Percentiles rank a stretch among this genome's conserved stretches.
These are phyloP conservation scores for Cystobasidium onofrii DNA, from an alignment of 768 basidiomycete species.

Conservation along the genomic window DNA sequence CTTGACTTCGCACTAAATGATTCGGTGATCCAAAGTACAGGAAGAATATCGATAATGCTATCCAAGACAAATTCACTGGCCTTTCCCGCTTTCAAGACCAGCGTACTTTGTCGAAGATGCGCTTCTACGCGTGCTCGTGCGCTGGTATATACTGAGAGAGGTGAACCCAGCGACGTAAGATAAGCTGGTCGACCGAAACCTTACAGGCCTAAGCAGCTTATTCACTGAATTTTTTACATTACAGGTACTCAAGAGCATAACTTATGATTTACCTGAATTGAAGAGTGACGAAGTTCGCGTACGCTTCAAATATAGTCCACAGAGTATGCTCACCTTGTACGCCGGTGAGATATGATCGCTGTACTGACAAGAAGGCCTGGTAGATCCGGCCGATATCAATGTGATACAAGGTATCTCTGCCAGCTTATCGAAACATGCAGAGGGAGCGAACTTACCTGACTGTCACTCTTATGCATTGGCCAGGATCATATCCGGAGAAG, in stretches of 20 bases:
- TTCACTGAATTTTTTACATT: not conserved
- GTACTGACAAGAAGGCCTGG: not conserved
- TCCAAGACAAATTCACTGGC: not conserved
- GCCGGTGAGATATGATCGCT: not conserved
- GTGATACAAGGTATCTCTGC: constrained; percentile 38
- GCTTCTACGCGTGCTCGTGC: constrained; percentile 21
- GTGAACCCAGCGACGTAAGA: constrained; percentile 18
- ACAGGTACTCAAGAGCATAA: not conserved
- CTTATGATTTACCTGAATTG: constrained; percentile 11
- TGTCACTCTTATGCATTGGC: not conserved
- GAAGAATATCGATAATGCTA: not conserved
- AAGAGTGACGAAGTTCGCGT: constrained; percentile 9
- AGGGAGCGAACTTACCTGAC: constrained; percentile 1
- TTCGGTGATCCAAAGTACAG: no score
- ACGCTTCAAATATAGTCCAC: constrained; percentile 2
- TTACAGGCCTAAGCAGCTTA: no score
- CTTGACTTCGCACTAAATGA: not conserved
- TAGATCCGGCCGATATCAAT: constrained; percentile 37
- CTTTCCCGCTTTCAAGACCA: not conserved
- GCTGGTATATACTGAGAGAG: constrained; percentile 14
- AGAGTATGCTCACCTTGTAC: not conserved
- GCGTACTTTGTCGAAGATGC: not conserved
- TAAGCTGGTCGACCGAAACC: not conserved
- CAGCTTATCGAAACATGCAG: not conserved
- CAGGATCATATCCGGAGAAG: constrained; percentile 28